Conservation (phyloP, 73 alveolate genomes). For the Tetrahymena borealis region DNA sequence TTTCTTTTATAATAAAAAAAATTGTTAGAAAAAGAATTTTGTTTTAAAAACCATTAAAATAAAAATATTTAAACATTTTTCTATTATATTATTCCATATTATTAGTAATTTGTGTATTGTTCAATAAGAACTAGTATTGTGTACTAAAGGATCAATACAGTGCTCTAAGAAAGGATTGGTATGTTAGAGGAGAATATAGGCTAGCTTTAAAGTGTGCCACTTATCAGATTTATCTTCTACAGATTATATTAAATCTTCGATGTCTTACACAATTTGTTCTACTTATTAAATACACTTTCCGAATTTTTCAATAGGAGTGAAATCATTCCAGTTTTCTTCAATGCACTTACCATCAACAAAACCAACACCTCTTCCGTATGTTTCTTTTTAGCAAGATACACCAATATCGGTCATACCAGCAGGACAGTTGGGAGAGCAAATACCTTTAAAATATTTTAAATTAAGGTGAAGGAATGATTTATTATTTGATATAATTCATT, state of each 20-base stretch:
- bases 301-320: neutral
- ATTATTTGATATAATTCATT: too few relatives aligned
- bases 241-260: neutral
- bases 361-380: constrained; percentile 50
- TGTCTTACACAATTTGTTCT: neutral
- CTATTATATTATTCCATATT: too few relatives aligned
- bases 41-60: too few relatives aligned
- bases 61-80: neutral
- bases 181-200: neutral
- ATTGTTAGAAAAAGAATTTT: too few relatives aligned
- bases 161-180: neutral
- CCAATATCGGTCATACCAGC: constrained; percentile 43
- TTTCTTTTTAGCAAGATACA: constrained; percentile 29
- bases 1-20: too few relatives aligned
- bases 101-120: neutral
- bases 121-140: neutral
- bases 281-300: neutral
- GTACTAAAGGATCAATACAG: neutral
- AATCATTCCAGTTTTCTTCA: neutral
- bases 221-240: neutral
- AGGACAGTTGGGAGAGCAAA: constrained; percentile 41
- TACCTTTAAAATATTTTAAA: neutral
- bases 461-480: neutral
- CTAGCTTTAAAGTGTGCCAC: neutral
- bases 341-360: neutral